Evolutionary conservation across 345 rosid genomes (phyloP), one percentile per base, ranked within the genome.

Genomic region (Moricandia moricandioides): DNA sequence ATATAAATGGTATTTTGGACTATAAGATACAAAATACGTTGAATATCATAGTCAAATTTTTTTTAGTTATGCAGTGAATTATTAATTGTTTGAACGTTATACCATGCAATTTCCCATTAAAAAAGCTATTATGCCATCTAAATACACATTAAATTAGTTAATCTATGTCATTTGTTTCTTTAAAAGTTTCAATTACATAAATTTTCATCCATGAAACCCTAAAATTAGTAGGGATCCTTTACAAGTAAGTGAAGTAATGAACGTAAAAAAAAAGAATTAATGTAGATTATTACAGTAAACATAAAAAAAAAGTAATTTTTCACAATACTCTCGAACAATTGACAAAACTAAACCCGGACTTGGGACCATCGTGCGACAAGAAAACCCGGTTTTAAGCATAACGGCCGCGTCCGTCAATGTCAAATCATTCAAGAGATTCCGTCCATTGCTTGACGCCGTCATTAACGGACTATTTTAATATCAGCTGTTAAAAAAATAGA

Each of bases 361-460:
- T 8, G 21, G n/a, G 40, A 56, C 52, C 10, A 76, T 62, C 60
- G 74, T 68, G 60, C 61, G 67, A 77, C 76, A 77, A 55, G 52
- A 24, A 67, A 74, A 40, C 56, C 65, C 65, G 13, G 54, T 58
- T 74, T 74, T 71, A 73, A 72, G 79, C 83, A 68, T 26, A 56
- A 69, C 82, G 82, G 83, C 65, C 52, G 70, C 60, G 34, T 70
- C 81, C 81, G 83, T 79, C 71, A 60, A 60, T 33, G 49, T 83
- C 83, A 67, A 66, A 40, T 68, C 71, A 69, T 61, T 18, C 67
- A 29, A 13, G 21, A 16, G 10, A 16, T 61, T 7, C 55, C 62
- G 27, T 27, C 21, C 40, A 39, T 7, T 59, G 58, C 71, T 56
- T 79, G 56, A 83, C 83, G 79, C 72, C 83, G 74, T 85, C 70